Percentiles rank a stretch among this genome's conserved stretches.
Evolutionary conservation across 1,284 basidiomycete species (phyloP).

Genomic region (Coniophora puteana): DNA sequence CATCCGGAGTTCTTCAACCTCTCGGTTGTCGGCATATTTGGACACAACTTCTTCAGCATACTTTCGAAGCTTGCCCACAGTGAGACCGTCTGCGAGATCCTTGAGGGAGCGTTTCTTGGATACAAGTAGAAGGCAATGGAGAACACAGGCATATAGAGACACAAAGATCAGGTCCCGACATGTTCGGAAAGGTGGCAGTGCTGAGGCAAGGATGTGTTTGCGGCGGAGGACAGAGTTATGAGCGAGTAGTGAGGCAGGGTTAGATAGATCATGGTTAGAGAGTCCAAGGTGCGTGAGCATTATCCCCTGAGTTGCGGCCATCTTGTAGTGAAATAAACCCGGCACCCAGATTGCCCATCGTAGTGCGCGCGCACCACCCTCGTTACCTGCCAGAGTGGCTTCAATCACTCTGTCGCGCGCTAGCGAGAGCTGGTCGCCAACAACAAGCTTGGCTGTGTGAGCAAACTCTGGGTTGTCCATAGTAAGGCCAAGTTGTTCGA

Average conservation of each 20-base stretch:
- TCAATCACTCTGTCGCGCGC: neutral
- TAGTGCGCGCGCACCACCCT: neutral
- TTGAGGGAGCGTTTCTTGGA: constrained; percentile 13
- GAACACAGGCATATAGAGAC: constrained; percentile 15
- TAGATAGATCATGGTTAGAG: neutral
- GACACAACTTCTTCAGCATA: constrained; percentile 8
- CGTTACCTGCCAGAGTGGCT: neutral
- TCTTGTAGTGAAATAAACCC: neutral
- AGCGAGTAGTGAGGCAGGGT: neutral
- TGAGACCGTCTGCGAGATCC: constrained; percentile 8
- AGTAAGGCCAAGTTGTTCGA: constrained; percentile 16
- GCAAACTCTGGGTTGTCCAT: constrained; percentile 3
- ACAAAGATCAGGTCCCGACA: constrained; percentile 20
- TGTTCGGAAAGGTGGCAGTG: constrained; percentile 18
- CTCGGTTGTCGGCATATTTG: constrained; percentile 6
- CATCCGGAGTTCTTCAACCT: constrained; percentile 12
- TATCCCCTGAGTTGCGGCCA: neutral
- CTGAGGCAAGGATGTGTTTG: constrained; percentile 19
- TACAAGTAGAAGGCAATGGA: constrained; percentile 22
- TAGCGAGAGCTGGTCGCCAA: neutral
- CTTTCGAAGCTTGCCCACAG: constrained; percentile 6
- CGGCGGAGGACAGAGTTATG: constrained; percentile 7
- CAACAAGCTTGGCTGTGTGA: constrained; percentile 15
- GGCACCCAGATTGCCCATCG: neutral
- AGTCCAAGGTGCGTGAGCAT: neutral